phyloP scores from a whole-genome alignment of 1,139 yeast genomes.

The Geotrichum cucujoidarum region DNA sequence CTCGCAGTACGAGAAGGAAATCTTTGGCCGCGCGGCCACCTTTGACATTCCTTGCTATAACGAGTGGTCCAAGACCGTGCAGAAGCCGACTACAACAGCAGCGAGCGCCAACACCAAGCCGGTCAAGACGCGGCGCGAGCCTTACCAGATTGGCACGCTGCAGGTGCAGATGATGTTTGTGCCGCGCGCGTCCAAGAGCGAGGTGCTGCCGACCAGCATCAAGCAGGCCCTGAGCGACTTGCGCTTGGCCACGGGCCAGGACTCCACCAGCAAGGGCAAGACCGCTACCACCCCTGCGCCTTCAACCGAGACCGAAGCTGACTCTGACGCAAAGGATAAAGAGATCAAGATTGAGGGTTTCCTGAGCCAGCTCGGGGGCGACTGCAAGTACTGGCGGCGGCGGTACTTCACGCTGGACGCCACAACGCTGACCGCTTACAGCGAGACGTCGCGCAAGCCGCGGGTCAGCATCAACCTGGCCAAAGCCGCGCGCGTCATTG shows the following conservation, averaged over 20 bases:
- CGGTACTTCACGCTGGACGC: slow-evolving; percentile 59
- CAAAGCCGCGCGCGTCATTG: slow-evolving; percentile 48
- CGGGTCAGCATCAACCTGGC: slow-evolving; percentile 66
- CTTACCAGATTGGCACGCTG: slow-evolving; percentile 60
- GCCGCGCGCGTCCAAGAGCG: slow-evolving; percentile 47
- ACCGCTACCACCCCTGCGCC: not conserved
- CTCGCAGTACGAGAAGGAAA: slow-evolving; percentile 51
- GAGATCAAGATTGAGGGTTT: slow-evolving; percentile 46
- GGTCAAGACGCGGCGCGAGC: slow-evolving; percentile 36
- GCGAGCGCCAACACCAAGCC: slow-evolving; percentile 39
- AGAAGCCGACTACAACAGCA: slow-evolving; percentile 51
- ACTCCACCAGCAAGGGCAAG: not conserved
- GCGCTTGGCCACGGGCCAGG: slow-evolving; percentile 1
- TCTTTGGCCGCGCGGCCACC: slow-evolving; percentile 50
- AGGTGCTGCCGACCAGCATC: slow-evolving; percentile 51
- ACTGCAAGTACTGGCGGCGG: slow-evolving; percentile 59
- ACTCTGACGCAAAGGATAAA: not conserved
- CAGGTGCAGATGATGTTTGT: slow-evolving; percentile 68
- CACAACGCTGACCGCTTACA: slow-evolving; percentile 54
- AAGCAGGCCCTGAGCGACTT: slow-evolving; percentile 38
- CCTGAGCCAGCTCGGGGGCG: slow-evolving; percentile 74
- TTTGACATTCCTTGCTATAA: slow-evolving; percentile 63
- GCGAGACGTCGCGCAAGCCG: slow-evolving; percentile 56
- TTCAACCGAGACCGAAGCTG: not conserved
- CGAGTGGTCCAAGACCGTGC: slow-evolving; percentile 60